Conservation (phyloP, 371 early-diverging fungal species). For the Mucor indicus region DNA sequence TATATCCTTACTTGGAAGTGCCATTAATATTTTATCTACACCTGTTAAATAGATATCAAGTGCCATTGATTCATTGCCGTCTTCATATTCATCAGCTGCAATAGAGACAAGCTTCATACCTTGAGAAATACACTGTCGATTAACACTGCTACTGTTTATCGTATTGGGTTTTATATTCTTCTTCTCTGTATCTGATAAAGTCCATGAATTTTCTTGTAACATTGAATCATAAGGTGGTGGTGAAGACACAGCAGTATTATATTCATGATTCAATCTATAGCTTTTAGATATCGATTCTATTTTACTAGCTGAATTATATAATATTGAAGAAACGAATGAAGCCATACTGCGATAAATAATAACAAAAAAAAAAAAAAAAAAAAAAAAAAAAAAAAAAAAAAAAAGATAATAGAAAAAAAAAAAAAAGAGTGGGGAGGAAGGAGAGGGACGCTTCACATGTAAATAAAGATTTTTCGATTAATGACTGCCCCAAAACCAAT, state of each 20-base stretch:
- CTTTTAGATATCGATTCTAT: conserved; percentile 20
- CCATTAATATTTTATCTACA: conserved; percentile 49
- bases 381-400: conserved; percentile 1
- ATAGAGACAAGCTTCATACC: conserved; percentile 55
- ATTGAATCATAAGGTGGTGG: conserved; percentile 21
- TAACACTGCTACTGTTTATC: conserved; percentile 14
- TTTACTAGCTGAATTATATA: conserved; percentile 25
- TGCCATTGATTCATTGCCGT: conserved; percentile 46
- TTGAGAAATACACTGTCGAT: conserved; percentile 46
- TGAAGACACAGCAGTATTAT: conserved; percentile 3
- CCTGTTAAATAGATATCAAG: conserved; percentile 54
- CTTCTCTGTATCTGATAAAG: too few relatives aligned
- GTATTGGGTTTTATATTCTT: too few relatives aligned
- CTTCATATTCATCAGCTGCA: conserved; percentile 55
- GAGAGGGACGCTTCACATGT: not conserved
- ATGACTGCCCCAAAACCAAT: not conserved
- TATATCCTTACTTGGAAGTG: conserved; percentile 48
- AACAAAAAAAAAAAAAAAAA: conserved; percentile 1
- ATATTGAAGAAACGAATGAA: conserved; percentile 33
- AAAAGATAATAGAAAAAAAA: not conserved
- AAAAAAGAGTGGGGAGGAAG: not conserved
- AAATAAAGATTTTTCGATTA: not conserved
- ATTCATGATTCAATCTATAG: too few relatives aligned
- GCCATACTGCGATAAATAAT: conserved; percentile 10
- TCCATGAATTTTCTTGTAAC: not conserved